phyloP scores from a whole-genome alignment of 768 basidiomycete genomes.

The Mrakia blollopis region DNA sequence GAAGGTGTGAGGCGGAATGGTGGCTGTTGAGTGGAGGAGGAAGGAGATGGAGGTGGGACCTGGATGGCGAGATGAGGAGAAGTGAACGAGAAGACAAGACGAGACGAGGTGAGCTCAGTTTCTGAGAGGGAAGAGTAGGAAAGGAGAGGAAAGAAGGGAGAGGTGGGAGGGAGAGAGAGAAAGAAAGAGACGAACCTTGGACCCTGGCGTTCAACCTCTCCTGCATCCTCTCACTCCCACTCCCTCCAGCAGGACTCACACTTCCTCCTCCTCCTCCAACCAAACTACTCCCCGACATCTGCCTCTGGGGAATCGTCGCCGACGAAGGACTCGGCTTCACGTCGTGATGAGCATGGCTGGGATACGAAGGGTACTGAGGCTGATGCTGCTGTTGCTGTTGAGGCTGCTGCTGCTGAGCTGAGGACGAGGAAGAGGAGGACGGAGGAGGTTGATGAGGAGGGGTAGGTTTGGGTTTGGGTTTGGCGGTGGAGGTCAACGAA shows the following conservation, averaged over 20 bases:
- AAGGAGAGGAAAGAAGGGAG: no score
- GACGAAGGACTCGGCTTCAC: background rate
- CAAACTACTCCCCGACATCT: slow-evolving; percentile 9
- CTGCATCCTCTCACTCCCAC: slow-evolving; percentile 19
- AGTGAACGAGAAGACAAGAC: background rate
- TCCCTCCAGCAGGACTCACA: slow-evolving; percentile 7
- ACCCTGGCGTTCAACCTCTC: slow-evolving; percentile 19
- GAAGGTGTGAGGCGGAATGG: slow-evolving; percentile 76
- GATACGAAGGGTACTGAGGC: background rate
- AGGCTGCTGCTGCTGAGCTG: no score
- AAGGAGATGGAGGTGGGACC: slow-evolving; percentile 84
- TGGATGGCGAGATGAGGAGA: background rate
- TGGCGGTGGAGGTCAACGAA: no score
- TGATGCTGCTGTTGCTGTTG: no score
- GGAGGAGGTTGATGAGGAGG: background rate
- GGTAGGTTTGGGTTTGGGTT: background rate
- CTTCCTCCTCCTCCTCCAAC: slow-evolving; percentile 7
- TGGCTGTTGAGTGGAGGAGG: slow-evolving; percentile 81
- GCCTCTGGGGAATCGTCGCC: background rate
- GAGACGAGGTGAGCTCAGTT: no score
- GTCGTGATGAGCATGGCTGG: background rate
- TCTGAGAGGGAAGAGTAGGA: no score
- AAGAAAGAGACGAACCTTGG: slow-evolving; percentile 13
- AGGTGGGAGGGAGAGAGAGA: no score
- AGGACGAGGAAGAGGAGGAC: no score